Evolutionary conservation across 2,329 filamentous ascomycete species (phyloP), one percentile per base, ranked within the genome.

Genomic region (Ceratocystis lukuohia): DNA sequence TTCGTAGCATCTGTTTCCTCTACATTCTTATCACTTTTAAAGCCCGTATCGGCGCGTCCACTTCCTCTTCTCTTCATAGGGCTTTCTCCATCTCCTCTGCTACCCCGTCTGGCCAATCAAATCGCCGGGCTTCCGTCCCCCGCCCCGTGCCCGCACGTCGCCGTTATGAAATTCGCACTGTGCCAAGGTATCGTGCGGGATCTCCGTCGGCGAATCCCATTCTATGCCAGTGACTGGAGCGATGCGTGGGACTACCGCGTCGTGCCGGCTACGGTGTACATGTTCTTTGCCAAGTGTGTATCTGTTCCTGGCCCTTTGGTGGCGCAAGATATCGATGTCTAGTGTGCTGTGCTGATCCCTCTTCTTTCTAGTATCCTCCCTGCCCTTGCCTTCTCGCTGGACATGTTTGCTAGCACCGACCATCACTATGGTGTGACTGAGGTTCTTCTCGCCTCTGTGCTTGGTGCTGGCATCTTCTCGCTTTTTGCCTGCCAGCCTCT

Each of bases 231-330:
- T 75, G 91, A 96, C 75, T 95, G 88, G 88, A 79, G 74, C 20
- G 91, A 96, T 77, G 91, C 91, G 1, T 94, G 89, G 89, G 88
- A 95, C 73, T 96, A 96, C 77, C 84, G 91, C 65, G 89, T 96
- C 53, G 82, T 96, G 48, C 91, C 91, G 1, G 89, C 89, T 17
- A 95, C 91, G 8, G 79, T 95, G 37, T 95, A 95, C 76, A 96
- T 95, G 89, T 96, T 94, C 78, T 96, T 95, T 81, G 90, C 91
- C 69, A 95, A 95, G 89, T 93, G 79, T 70, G 22, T 62, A 25
- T 41, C 59, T 33, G 30, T 7, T 33, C 30, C 30, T 33, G 30
- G 5, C 30, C 0, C 30, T 4, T 53, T 57, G 30, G 25, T 28
- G 69, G 17, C 12, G n/a, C 17, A 17, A 20, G 17, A 17, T 20